A percentile compares a stretch with the other conserved stretches of the same genome.
Conservation (phyloP, 371 early-diverging fungal species). For the Cokeromyces recurvatus region DNA sequence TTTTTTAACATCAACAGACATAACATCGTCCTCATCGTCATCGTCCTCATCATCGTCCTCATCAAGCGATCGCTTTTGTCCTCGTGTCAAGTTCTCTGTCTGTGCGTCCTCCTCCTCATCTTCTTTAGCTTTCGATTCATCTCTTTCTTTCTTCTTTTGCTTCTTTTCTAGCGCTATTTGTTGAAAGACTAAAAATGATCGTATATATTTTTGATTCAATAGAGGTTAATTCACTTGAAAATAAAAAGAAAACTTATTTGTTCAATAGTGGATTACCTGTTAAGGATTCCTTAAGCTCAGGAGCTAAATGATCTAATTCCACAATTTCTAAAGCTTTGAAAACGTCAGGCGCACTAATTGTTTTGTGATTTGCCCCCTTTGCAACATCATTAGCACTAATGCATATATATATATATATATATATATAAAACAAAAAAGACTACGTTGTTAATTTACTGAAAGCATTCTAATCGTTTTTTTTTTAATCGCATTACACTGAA, state of each 20-base stretch:
- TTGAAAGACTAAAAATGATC: constrained; percentile 23
- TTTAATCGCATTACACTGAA: constrained; percentile 41
- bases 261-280: constrained; percentile 7
- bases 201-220: background rate
- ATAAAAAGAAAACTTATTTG: too few species aligned
- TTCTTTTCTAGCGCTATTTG: constrained; percentile 27
- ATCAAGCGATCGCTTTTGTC: constrained; percentile 25
- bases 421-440: too few species aligned
- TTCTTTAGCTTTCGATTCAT: constrained; percentile 12
- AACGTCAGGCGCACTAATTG: constrained; percentile 44
- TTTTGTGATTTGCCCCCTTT: constrained; percentile 45
- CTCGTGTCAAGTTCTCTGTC: constrained; percentile 11
- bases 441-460: too few species aligned
- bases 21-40: constrained; percentile 9
- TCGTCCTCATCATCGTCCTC: constrained; percentile 20
- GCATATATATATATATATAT: background rate
- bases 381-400: constrained; percentile 54
- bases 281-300: constrained; percentile 31
- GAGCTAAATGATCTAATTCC: constrained; percentile 48
- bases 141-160: constrained; percentile 19
- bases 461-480: background rate
- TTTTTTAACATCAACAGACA: constrained; percentile 4
- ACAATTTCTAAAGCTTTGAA: constrained; percentile 54
- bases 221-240: background rate
- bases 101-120: constrained; percentile 9